phyloP scores from a whole-genome alignment of 1,284 basidiomycete species.

The Irpex rosettiformis region DNA sequence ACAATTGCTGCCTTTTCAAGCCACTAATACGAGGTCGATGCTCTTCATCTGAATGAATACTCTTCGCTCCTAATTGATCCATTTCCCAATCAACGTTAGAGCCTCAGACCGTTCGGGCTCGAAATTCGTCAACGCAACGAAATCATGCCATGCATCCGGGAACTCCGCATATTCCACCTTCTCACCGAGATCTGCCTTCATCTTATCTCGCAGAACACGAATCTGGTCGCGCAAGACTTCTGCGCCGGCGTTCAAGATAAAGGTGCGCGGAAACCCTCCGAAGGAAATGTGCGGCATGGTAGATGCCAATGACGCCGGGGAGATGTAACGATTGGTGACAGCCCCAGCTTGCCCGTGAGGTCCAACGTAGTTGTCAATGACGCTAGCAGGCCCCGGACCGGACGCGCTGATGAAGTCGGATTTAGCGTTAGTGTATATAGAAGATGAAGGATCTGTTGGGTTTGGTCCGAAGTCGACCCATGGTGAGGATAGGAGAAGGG shows the following conservation, averaged over 20 bases:
- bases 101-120: slow-evolving; percentile 13
- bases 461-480: slow-evolving; percentile 47
- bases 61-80: background rate
- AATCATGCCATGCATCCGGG: slow-evolving; percentile 32
- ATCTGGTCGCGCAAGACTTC: slow-evolving; percentile 54
- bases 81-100: slow-evolving; percentile 3
- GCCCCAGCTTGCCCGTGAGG: slow-evolving; percentile 31
- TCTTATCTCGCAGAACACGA: slow-evolving; percentile 18
- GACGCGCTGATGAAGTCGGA: slow-evolving; percentile 9
- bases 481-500: slow-evolving; percentile 48
- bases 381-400: background rate
- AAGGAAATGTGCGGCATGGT: slow-evolving; percentile 36
- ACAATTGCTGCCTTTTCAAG: no score
- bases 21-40: no score
- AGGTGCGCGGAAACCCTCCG: slow-evolving; percentile 51
- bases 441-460: slow-evolving; percentile 35
- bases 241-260: slow-evolving; percentile 49
- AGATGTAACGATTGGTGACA: slow-evolving; percentile 50
- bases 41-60: background rate
- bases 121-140: slow-evolving; percentile 1
- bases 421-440: slow-evolving; percentile 39
- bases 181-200: slow-evolving; percentile 44
- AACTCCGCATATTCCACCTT: slow-evolving; percentile 46
- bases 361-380: slow-evolving; percentile 8
- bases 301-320: slow-evolving; percentile 45